These are phyloP conservation scores for Nitzschia sp. DNA, from an alignment of 108 stramenopile species.

Conservation along the genomic window DNA sequence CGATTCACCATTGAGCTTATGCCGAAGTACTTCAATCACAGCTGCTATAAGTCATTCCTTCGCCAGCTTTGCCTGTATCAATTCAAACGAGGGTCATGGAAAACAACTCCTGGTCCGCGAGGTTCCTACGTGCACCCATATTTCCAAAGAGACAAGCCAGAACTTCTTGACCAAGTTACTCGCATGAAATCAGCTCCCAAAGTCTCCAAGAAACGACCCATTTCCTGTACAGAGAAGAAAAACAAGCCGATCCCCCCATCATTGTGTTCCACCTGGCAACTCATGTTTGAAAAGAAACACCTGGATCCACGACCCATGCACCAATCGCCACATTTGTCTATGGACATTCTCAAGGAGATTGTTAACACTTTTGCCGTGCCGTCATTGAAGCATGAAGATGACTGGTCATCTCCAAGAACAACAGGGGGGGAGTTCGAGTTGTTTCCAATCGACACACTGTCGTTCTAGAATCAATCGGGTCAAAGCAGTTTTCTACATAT, in stretches of 20 bases:
- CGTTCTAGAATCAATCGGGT: too few relatives aligned
- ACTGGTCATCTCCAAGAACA: background rate
- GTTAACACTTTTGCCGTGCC: conserved; percentile 5
- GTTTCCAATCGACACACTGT: too few relatives aligned
- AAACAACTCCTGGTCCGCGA: conserved; percentile 1
- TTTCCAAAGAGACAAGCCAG: background rate
- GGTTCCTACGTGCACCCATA: conserved; percentile 7
- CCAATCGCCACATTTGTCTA: background rate
- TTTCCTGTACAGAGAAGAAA: background rate
- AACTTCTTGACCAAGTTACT: background rate
- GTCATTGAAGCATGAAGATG: background rate
- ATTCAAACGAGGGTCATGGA: conserved; percentile 22
- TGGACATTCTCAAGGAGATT: conserved; percentile 11
- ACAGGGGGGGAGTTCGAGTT: background rate
- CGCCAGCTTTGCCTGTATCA: conserved; percentile 49
- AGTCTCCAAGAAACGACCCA: background rate
- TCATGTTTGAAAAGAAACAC: background rate
- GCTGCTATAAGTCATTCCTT: conserved; percentile 56
- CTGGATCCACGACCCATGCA: background rate
- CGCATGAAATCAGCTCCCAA: background rate
- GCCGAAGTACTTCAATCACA: conserved; percentile 36
- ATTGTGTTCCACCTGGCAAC: background rate
- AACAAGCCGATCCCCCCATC: background rate
- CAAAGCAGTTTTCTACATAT: too few relatives aligned
- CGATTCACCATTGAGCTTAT: conserved; percentile 23